Evolutionary conservation across 495 filamentous ascomycete species (phyloP), one percentile per base, ranked within the genome.

Genomic region (Penicillium cosmopolitanum): DNA sequence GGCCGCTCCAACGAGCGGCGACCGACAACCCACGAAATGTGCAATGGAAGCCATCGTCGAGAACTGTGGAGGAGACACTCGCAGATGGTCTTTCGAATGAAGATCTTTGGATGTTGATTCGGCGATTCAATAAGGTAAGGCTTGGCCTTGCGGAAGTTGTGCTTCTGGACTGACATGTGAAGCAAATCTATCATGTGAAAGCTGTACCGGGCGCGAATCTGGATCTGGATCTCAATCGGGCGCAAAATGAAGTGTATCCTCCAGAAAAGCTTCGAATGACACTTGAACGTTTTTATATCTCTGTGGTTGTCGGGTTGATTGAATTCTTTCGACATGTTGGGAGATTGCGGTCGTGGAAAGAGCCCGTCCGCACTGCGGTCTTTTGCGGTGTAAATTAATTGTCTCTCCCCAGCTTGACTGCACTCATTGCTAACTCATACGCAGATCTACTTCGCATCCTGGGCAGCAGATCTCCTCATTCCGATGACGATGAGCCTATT

Each of bases 101-200:
- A 50, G 88, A 95, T 66, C 74, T 96, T 5, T 96, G 91, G 89
- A 74, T 89, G 60, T 76, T 95, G 19, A 77, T 93, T 52, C 83
- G 92, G 40, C 81, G 92, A 1, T 96, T 96, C 65, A 89, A 96
- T 67, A 94, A 95, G 83, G 90, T 88, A 72, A 21, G 70, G 28
- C 18, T 44, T 12, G 15, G 19, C 34, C 38, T 31, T 55, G 51
- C 53, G 35, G 47, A 6, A 23, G 13, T n/a, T 4, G 13, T 16
- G n/a, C 15, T 44, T 23, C 50, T 13, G 25, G 18, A 42, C 53
- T 68, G 51, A 67, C 56, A 56, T 60, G 60, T 72, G 62, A 52
- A 93, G 90, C 91, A 95, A 89, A 88, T 95, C 71, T 93, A 93
- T 72, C 87, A 94, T 77, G 87, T 94, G 62, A 92, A 91, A 71